Evolutionary conservation across 106 monocot species (phyloP).

Genomic region (Dendrobium huoshanense): DNA sequence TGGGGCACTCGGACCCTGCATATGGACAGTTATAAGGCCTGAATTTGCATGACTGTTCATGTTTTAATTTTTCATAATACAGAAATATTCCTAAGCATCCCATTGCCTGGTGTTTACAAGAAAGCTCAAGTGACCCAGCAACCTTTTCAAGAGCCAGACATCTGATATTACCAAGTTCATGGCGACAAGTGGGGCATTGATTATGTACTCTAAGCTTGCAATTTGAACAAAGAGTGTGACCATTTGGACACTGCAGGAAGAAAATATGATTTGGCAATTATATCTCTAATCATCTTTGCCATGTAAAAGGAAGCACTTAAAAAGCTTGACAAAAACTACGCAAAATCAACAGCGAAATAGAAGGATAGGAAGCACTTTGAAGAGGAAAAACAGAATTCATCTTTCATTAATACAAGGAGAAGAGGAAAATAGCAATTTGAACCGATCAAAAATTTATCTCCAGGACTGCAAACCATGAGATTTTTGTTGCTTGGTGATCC

Average conservation of each 20-base stretch:
- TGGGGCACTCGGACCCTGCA: slow-evolving; percentile 7
- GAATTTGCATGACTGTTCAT: slow-evolving; percentile 16
- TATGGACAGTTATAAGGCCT: slow-evolving; percentile 15
- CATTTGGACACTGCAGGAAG: slow-evolving; percentile 11
- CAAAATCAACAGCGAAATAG: not conserved
- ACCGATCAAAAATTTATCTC: not conserved
- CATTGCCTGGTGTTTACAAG: slow-evolving; percentile 10
- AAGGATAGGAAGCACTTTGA: no score
- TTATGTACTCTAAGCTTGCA: slow-evolving; percentile 16
- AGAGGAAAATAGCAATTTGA: not conserved
- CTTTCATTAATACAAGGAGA: no score
- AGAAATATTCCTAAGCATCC: slow-evolving; percentile 11
- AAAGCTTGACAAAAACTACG: not conserved
- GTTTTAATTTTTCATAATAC: slow-evolving; percentile 14
- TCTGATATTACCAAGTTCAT: slow-evolving; percentile 2
- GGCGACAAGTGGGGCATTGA: slow-evolving; percentile 13
- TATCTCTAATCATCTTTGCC: not conserved
- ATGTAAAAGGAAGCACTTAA: not conserved
- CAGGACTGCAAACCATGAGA: not conserved
- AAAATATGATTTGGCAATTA: not conserved
- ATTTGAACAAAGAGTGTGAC: slow-evolving; percentile 15
- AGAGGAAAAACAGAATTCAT: no score
- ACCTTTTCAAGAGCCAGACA: slow-evolving; percentile 9
- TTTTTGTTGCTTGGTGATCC: not conserved
- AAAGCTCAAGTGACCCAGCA: slow-evolving; percentile 12